Evolutionary conservation across 106 monocot species (phyloP), one percentile per base, ranked within the genome.

Genomic region (Acanthochlamys bracteata): DNA sequence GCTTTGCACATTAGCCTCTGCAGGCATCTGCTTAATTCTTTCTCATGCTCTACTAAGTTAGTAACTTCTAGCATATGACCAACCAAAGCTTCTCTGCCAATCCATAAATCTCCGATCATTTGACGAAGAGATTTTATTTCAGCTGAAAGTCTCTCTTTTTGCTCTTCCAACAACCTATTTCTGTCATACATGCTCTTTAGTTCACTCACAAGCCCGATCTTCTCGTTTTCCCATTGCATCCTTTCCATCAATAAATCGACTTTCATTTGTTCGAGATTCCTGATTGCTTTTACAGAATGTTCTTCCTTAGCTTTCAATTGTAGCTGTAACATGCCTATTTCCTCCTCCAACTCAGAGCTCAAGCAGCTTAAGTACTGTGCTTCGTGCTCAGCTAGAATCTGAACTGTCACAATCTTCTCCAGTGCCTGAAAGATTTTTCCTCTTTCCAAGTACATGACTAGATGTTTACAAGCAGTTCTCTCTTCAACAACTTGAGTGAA

Each of bases 381-480:
- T 53, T 87, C 88, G 9, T 79, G 79, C 55, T 75, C 53, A 55
- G 75, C 66, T 27, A 88, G 61, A 46, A 84, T 59, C 21, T 82
- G 47, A 64, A 25, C 54, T 27, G 68, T n/a, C 10, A 22, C 43
- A 33, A 72, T 68, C 53, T 78, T 68, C 57, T 81, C 63, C 11
- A 76, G 74, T 20, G 57, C 66, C 33, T 72, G 63, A 71, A 19
- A 56, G 25, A 81, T 61, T 60, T 43, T 42, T 46, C 63, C 20
- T 22, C 76, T 41, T 42, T 83, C 72, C 8, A 60, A 49, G 19
- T 82, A 61, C 27, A 26, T 73, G 4, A 77, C 77, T 45, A 57
- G 58, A 24, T 45, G 68, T 55, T 77, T 73, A 41, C 43, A 66
- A 75, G 58, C 53, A 51, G 65, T 64, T 25, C 69, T 68, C 51